Evolutionary conservation across 192 early-diverging fungal genomes (phyloP), one percentile per base, ranked within the genome.

Genomic region (Coemansia nantahalensis): DNA sequence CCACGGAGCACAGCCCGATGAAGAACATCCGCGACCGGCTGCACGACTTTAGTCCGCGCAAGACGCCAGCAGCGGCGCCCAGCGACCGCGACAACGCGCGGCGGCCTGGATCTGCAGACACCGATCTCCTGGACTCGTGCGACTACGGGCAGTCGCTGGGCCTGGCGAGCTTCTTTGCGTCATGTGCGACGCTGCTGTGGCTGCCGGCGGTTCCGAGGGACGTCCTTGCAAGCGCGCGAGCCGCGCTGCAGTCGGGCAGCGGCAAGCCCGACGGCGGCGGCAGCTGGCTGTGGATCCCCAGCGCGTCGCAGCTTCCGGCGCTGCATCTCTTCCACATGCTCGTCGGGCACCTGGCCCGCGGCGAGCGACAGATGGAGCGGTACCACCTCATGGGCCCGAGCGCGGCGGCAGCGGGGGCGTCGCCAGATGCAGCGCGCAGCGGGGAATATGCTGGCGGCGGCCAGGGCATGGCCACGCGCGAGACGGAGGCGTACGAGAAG

Each of bases 361-460:
- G 69, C 21, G 69, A 73, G 38, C 48, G 54, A 18, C 69, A 73
- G 46, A 48, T 73, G 54, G 69, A 73, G 62, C 62, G 58, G 19
- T 61, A 45, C 39, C 54, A 68, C 23, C 30, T 68, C 49, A 44
- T 44, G 65, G 58, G 2, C 21, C 23, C 24, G 42, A 39, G 3
- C 13, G 33, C 43, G 7, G 28, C 12, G 5, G 0, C 12, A 17
- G 44, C 23, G n/a, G n/a, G 11, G 17, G 17, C 16, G 5, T 24
- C 1, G 46, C 10, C n/a, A n/a, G n/a, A n/a, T n/a, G n/a, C n/a
- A n/a, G n/a, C n/a, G n/a, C n/a, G n/a, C n/a, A n/a, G n/a, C n/a
- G n/a, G n/a, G n/a, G n/a, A n/a, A n/a, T n/a, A n/a, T n/a, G n/a
- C n/a, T n/a, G n/a, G n/a, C n/a, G n/a, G n/a, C n/a, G n/a, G n/a